Conservation (phyloP, 495 filamentous ascomycete species). For the Penicillium desertorum region DNA sequence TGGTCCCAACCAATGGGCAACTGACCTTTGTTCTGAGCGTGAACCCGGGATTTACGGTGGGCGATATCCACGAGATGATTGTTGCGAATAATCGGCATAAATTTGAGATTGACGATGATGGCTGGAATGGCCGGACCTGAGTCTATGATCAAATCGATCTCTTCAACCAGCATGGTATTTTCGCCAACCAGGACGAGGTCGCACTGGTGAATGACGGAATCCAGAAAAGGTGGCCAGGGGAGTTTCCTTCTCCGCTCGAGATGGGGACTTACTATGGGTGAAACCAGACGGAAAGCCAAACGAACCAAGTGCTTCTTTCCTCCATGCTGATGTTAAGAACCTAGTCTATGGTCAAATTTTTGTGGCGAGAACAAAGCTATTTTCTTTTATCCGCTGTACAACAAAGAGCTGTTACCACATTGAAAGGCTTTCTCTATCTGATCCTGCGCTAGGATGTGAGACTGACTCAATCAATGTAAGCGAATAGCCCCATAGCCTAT, state of each 20-base stretch:
- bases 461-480: too few relatives aligned
- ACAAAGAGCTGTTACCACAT: neutral
- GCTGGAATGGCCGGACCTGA: neutral
- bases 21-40: neutral
- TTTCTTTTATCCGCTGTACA: neutral
- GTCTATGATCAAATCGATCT: neutral
- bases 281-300: neutral
- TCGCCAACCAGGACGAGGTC: neutral
- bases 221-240: neutral
- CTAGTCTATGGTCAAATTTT: neutral
- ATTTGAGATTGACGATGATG: neutral
- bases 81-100: neutral
- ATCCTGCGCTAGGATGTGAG: too few relatives aligned
- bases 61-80: neutral
- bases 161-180: neutral
- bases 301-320: neutral
- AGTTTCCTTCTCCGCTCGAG: neutral
- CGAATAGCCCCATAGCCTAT: too few relatives aligned
- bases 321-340: neutral
- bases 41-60: neutral
- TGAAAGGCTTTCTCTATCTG: too few relatives aligned
- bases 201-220: neutral
- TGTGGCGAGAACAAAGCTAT: neutral
- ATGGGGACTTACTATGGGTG: neutral
- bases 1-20: neutral